phyloP scores from a whole-genome alignment of 805 yeast species.

The Jamesozyma lodderae region DNA sequence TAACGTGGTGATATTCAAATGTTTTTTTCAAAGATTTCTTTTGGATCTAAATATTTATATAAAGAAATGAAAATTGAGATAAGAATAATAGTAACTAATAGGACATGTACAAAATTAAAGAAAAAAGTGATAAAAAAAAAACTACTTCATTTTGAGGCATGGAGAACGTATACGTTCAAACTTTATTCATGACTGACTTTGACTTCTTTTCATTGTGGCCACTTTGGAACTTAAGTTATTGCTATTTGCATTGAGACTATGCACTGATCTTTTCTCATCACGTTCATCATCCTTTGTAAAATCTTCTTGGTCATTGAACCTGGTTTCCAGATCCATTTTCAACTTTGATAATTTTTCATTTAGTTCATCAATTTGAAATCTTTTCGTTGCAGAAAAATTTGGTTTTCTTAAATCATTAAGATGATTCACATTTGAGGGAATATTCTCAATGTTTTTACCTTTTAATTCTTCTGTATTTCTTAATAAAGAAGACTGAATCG shows the following conservation, averaged over 20 bases:
- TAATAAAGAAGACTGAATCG: neutral
- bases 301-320: neutral
- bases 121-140: neutral
- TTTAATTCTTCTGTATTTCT: neutral
- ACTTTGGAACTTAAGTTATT: neutral
- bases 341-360: conserved; percentile 27
- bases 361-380: conserved; percentile 23
- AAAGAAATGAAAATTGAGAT: no score
- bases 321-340: conserved; percentile 4
- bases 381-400: neutral
- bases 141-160: no score
- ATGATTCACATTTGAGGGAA: neutral
- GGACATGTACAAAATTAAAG: no score
- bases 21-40: no score
- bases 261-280: neutral
- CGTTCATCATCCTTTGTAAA: neutral
- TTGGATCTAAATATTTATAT: neutral
- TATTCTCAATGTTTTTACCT: neutral
- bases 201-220: conserved; percentile 12
- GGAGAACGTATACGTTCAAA: no score
- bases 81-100: no score
- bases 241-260: neutral
- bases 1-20: no score
- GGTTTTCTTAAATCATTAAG: neutral
- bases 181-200: conserved; percentile 13